A percentile compares a stretch with the other conserved stretches of the same genome.
These are phyloP conservation scores for Calonectria ilicicola DNA, from an alignment of 2,329 filamentous ascomycete genomes.

Conservation along the genomic window DNA sequence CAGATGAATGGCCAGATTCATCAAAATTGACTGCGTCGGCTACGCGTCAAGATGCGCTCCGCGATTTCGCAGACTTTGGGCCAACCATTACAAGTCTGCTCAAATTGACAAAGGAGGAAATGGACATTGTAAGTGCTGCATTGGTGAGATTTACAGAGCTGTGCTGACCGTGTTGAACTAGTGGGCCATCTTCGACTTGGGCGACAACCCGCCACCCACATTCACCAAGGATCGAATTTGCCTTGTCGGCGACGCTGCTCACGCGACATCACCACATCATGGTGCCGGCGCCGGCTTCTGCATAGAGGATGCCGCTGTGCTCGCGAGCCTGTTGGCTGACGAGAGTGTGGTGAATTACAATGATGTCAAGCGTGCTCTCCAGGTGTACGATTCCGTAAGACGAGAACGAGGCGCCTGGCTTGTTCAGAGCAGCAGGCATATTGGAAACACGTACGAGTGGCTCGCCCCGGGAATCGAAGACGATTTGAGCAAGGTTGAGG, in stretches of 20 bases:
- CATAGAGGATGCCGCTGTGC: conserved; percentile 23
- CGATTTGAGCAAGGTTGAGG: conserved; percentile 13
- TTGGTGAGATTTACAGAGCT: not conserved
- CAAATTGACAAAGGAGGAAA: conserved; percentile 42
- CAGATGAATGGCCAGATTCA: conserved; percentile 44
- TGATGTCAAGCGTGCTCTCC: not conserved
- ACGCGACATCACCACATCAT: conserved; percentile 23
- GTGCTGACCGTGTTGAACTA: not conserved
- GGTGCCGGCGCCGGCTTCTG: conserved; percentile 21
- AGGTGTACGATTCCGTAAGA: conserved; percentile 10
- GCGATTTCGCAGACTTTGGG: conserved; percentile 51
- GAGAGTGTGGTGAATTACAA: not conserved
- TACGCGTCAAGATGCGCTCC: conserved; percentile 47
- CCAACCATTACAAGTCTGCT: conserved; percentile 46
- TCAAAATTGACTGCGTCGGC: conserved; percentile 35
- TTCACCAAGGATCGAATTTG: conserved; percentile 12
- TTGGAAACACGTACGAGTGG: conserved; percentile 23
- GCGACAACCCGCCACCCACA: conserved; percentile 13
- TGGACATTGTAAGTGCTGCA: conserved; percentile 31
- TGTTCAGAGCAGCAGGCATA: conserved; percentile 19
- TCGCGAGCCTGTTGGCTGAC: conserved; percentile 3
- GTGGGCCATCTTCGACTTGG: conserved; percentile 27
- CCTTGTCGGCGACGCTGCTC: conserved; percentile 21
- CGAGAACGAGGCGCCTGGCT: conserved; percentile 15
- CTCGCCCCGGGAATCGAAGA: conserved; percentile 10